phyloP scores from a whole-genome alignment of 2,329 filamentous ascomycete species.

The Fusarium sp. region DNA sequence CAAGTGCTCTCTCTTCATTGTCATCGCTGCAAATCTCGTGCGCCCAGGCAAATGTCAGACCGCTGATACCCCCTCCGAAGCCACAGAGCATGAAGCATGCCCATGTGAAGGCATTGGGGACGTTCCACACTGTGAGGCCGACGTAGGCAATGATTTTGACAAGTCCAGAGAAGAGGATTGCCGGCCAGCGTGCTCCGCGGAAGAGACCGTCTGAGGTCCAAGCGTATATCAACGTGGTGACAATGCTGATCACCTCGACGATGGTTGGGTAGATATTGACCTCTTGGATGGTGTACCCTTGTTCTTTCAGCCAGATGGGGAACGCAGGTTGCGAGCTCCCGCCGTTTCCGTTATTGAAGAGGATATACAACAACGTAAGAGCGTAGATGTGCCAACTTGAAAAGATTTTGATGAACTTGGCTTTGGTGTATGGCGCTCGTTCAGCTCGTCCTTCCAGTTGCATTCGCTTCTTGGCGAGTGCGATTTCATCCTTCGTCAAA shows the following conservation, averaged over 20 bases:
- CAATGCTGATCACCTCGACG: slow-evolving; percentile 63
- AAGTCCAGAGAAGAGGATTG: slow-evolving; percentile 67
- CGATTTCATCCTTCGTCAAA: slow-evolving; percentile 42
- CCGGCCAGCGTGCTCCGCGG: slow-evolving; percentile 70
- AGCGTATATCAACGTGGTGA: slow-evolving; percentile 72
- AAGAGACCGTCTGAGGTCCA: slow-evolving; percentile 74
- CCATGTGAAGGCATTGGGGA: slow-evolving; percentile 70
- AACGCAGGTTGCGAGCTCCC: slow-evolving; percentile 67
- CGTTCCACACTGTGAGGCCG: slow-evolving; percentile 57
- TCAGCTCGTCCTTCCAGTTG: slow-evolving; percentile 58
- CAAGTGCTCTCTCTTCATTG: slow-evolving; percentile 75
- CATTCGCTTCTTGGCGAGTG: slow-evolving; percentile 46
- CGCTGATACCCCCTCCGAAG: slow-evolving; percentile 61
- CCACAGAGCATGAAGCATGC: slow-evolving; percentile 68
- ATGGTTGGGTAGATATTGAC: slow-evolving; percentile 70
- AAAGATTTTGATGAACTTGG: slow-evolving; percentile 71
- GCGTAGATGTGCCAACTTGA: slow-evolving; percentile 74
- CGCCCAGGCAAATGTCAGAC: slow-evolving; percentile 62
- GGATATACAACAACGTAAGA: slow-evolving; percentile 68
- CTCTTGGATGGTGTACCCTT: slow-evolving; percentile 56
- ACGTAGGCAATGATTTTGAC: slow-evolving; percentile 56
- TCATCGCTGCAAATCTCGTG: slow-evolving; percentile 63
- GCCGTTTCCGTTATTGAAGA: slow-evolving; percentile 71
- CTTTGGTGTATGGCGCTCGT: slow-evolving; percentile 53
- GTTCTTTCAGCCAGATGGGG: slow-evolving; percentile 59